Conservation (phyloP, 78 protist species). For the Neovahlkampfia damariscottae region DNA sequence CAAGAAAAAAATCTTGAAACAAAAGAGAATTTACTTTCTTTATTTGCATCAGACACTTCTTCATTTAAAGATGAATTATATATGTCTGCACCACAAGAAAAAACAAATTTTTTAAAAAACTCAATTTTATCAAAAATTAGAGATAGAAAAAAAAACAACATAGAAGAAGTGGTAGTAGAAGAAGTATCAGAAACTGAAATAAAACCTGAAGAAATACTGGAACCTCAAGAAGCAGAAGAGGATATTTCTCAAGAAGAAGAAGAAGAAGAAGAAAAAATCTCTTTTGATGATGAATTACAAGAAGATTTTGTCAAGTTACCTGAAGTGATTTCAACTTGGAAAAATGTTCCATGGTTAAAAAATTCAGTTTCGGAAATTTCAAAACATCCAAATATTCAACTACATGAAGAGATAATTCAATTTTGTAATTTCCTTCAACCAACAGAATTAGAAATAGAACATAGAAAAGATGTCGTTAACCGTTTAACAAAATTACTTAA, state of each 20-base stretch:
- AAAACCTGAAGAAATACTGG: background rate
- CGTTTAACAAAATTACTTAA: background rate
- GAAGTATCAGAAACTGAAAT: too few species aligned
- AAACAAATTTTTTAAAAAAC: too few species aligned
- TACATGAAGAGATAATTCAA: background rate
- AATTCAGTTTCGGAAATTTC: background rate
- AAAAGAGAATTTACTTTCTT: too few species aligned
- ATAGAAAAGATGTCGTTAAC: background rate
- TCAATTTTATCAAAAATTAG: too few species aligned
- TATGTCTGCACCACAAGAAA: too few species aligned
- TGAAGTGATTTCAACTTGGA: background rate
- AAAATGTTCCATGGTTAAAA: background rate
- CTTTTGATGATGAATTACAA: background rate
- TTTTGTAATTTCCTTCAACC: background rate
- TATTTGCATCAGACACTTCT: too few species aligned
- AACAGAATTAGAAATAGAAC: background rate
- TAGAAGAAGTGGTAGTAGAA: too few species aligned
- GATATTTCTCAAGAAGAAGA: background rate
- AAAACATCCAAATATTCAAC: background rate
- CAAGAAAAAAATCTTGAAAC: too few species aligned
- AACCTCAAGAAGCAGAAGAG: background rate
- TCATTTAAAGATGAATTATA: too few species aligned
- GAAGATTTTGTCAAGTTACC: background rate
- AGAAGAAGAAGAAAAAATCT: too few species aligned
- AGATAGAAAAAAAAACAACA: too few species aligned